Evolutionary conservation across 2,329 filamentous ascomycete genomes (phyloP).

Genomic region (Sphaerostilbella broomeana): DNA sequence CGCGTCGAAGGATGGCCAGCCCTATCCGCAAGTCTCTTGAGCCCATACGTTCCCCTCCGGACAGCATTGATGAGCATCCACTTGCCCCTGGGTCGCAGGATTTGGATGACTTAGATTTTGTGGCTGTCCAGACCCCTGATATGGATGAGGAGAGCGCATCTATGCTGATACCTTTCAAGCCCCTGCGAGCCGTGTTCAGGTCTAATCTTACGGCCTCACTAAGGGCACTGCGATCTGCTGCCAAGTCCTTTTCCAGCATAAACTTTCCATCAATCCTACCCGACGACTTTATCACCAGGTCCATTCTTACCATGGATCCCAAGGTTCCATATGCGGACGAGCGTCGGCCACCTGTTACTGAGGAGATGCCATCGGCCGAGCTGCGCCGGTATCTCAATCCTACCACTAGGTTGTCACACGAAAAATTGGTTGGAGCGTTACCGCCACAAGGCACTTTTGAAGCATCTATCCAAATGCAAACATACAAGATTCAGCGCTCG

Average conservation of each 20-base stretch:
- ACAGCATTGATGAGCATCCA: constrained; percentile 46
- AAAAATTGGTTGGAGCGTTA: constrained; percentile 23
- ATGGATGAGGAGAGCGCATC: constrained; percentile 27
- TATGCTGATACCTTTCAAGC: constrained; percentile 37
- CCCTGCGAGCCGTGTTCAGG: constrained; percentile 55
- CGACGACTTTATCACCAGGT: constrained; percentile 61
- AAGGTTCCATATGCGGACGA: constrained; percentile 62
- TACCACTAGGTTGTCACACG: constrained; percentile 37
- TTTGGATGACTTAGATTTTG: constrained; percentile 18
- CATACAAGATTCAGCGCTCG: constrained; percentile 54
- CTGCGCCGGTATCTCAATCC: constrained; percentile 63
- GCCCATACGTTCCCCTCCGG: constrained; percentile 49
- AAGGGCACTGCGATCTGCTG: constrained; percentile 56
- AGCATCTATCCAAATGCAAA: constrained; percentile 66
- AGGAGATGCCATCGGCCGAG: constrained; percentile 59
- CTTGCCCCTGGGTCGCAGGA: constrained; percentile 38
- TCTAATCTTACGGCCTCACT: constrained; percentile 63
- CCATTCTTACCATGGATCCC: constrained; percentile 61
- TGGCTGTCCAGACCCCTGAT: constrained; percentile 5
- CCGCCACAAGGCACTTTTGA: constrained; percentile 42
- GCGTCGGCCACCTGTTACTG: constrained; percentile 54
- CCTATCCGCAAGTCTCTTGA: constrained; percentile 44
- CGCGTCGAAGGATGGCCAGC: constrained; percentile 29
- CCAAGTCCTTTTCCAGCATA: constrained; percentile 55
- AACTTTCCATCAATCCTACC: constrained; percentile 58